Percentiles rank a stretch among this genome's conserved stretches.
Evolutionary conservation across 1,284 basidiomycete species (phyloP).

Genomic region (Meripilus lineatus): DNA sequence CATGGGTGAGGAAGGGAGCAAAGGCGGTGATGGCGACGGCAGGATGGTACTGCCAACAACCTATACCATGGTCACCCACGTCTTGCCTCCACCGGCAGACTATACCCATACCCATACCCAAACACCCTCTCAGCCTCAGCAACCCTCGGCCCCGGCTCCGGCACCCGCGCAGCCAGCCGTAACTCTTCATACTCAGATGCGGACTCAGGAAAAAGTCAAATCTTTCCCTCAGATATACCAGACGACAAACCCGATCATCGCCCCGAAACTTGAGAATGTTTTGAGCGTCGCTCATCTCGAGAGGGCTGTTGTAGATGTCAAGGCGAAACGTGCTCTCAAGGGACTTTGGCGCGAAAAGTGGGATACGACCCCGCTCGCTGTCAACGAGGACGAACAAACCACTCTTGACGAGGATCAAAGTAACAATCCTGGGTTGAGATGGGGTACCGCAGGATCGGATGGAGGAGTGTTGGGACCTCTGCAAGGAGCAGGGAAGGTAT

Average conservation of each 20-base stretch:
- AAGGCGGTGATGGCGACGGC: slow-evolving; percentile 10
- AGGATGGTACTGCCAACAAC: slow-evolving; percentile 31
- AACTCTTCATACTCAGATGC: too few species aligned
- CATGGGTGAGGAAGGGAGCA: not conserved
- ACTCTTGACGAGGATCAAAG: not conserved
- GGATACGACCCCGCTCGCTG: slow-evolving; percentile 22
- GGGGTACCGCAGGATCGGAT: slow-evolving; percentile 28
- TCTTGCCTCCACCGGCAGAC: slow-evolving; percentile 27
- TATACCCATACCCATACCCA: not conserved
- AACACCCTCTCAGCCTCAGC: not conserved
- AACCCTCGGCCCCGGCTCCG: not conserved
- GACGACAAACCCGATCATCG: slow-evolving; percentile 69
- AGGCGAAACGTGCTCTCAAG: slow-evolving; percentile 45
- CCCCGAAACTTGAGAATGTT: slow-evolving; percentile 41
- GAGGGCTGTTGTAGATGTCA: slow-evolving; percentile 50
- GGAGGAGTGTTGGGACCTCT: slow-evolving; percentile 38
- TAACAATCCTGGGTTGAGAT: slow-evolving; percentile 20
- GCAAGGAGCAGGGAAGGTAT: slow-evolving; percentile 38
- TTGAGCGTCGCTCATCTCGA: slow-evolving; percentile 57
- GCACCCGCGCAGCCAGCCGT: slow-evolving; percentile 20
- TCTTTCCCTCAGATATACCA: slow-evolving; percentile 53
- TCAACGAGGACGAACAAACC: not conserved
- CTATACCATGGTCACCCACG: slow-evolving; percentile 65
- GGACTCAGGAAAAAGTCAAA: too few species aligned
- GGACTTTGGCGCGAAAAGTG: slow-evolving; percentile 35